Evolutionary conservation across 2,329 filamentous ascomycete species (phyloP).

Genomic region (Penicillium sp.): DNA sequence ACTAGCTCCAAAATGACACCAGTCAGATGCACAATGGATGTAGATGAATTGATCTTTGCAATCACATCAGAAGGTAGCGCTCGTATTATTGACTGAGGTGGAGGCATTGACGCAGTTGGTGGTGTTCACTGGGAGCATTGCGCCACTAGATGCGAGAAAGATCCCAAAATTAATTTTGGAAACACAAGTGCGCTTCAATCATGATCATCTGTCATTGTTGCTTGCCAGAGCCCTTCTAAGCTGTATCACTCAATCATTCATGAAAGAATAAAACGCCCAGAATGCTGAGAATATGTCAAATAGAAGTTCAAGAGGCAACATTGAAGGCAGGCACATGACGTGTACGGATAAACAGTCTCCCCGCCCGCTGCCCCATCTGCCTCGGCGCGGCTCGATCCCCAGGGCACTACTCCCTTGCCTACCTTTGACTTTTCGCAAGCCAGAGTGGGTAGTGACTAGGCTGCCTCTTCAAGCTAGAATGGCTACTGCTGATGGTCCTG

Average conservation of each 20-base stretch:
- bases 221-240: neutral
- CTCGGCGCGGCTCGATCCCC: slow-evolving; percentile 12
- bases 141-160: neutral
- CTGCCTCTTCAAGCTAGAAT: slow-evolving; percentile 20
- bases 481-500: slow-evolving; percentile 37
- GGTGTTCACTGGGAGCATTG: slow-evolving; percentile 9
- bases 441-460: slow-evolving; percentile 2
- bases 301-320: slow-evolving; percentile 4
- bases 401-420: slow-evolving; percentile 6
- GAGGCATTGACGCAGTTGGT: slow-evolving; percentile 24
- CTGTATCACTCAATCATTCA: neutral
- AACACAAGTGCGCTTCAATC: neutral
- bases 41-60: slow-evolving; percentile 81
- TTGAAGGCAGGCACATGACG: slow-evolving; percentile 23
- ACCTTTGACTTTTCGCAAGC: slow-evolving; percentile 7
- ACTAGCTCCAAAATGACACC: slow-evolving; percentile 70
- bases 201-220: neutral
- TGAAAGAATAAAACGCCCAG: neutral
- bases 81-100: slow-evolving; percentile 52
- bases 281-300: neutral
- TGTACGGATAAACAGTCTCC: slow-evolving; percentile 25
- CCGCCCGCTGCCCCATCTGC: slow-evolving; percentile 16
- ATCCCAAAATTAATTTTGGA: neutral
- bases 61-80: slow-evolving; percentile 69
- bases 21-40: slow-evolving; percentile 72